Evolutionary conservation across 179 eudicot species (phyloP).

Genomic region (Corrigiola litoralis): DNA sequence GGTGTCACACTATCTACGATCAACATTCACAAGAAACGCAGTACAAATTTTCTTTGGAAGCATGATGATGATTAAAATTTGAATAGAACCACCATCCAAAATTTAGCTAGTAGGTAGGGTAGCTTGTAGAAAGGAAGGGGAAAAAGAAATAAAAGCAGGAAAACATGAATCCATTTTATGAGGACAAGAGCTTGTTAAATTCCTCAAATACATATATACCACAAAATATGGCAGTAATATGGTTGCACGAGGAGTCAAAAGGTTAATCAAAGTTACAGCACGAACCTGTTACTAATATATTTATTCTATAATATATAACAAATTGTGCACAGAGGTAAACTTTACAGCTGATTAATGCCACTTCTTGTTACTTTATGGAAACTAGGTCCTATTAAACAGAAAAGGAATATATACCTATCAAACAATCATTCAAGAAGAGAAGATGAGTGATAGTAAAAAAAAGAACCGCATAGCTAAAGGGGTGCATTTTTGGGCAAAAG

Average conservation of each 20-base stretch:
- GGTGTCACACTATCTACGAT: too few species aligned
- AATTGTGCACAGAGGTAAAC: conserved; percentile 7
- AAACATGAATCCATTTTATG: not conserved
- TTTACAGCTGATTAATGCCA: conserved; percentile 13
- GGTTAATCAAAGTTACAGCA: conserved; percentile 1
- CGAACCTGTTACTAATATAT: not conserved
- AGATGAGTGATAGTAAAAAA: not conserved
- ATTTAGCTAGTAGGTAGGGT: not conserved
- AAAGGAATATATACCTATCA: conserved; percentile 20
- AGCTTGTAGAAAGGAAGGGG: not conserved
- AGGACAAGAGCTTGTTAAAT: not conserved
- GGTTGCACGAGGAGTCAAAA: conserved; percentile 5
- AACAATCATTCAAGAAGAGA: conserved; percentile 8
- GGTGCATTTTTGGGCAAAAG: conserved; percentile 11
- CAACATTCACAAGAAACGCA: too few species aligned
- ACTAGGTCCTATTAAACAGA: conserved; percentile 9
- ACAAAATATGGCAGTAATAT: conserved; percentile 2
- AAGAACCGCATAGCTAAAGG: conserved; percentile 7
- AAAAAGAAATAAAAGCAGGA: not conserved
- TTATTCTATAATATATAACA: not conserved
- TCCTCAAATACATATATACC: not conserved
- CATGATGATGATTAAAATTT: too few species aligned
- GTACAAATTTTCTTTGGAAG: too few species aligned
- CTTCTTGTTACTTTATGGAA: conserved; percentile 24
- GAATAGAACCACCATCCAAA: too few species aligned